Percentiles rank a stretch among this genome's conserved stretches.
Conservation (phyloP, 2,329 filamentous ascomycete species). For the Pseudovirgaria hyperparasitica region DNA sequence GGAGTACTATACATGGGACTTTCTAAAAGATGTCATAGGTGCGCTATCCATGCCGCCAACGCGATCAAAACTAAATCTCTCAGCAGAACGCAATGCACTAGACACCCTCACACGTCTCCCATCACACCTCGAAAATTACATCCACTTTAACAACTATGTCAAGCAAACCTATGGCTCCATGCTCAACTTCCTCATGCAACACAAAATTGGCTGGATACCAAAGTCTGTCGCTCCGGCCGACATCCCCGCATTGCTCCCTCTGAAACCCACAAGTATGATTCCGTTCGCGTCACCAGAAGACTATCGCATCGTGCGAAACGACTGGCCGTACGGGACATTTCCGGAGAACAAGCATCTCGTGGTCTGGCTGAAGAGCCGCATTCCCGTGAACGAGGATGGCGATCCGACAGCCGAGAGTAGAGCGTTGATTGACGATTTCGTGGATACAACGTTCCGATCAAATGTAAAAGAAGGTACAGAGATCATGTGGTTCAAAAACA, state of each 20-base stretch:
- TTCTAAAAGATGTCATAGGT: constrained; percentile 15
- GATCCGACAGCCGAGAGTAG: constrained; percentile 17
- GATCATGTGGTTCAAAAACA: constrained; percentile 58
- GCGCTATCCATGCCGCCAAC: too few relatives aligned
- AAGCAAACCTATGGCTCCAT: constrained; percentile 44
- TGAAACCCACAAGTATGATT: constrained; percentile 30
- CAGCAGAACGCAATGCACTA: too few relatives aligned
- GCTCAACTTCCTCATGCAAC: constrained; percentile 41
- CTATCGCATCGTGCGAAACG: constrained; percentile 45
- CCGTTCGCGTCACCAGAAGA: constrained; percentile 44
- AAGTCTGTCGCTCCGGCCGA: too few relatives aligned
- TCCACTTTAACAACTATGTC: constrained; percentile 43
- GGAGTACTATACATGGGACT: too few relatives aligned
- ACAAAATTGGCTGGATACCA: constrained; percentile 40
- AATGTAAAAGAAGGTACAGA: too few relatives aligned
- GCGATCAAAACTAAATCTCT: too few relatives aligned
- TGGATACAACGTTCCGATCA: too few relatives aligned
- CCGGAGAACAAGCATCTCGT: constrained; percentile 42
- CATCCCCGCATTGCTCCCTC: constrained; percentile 12
- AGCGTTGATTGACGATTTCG: constrained; percentile 11
- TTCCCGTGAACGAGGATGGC: constrained; percentile 16
- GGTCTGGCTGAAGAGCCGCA: constrained; percentile 35
- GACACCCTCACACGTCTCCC: constrained; percentile 45
- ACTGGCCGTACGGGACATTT: constrained; percentile 50
- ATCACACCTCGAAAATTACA: constrained; percentile 44